phyloP scores from a whole-genome alignment of 257 asterid species.

The Rubia yunnanensis region DNA sequence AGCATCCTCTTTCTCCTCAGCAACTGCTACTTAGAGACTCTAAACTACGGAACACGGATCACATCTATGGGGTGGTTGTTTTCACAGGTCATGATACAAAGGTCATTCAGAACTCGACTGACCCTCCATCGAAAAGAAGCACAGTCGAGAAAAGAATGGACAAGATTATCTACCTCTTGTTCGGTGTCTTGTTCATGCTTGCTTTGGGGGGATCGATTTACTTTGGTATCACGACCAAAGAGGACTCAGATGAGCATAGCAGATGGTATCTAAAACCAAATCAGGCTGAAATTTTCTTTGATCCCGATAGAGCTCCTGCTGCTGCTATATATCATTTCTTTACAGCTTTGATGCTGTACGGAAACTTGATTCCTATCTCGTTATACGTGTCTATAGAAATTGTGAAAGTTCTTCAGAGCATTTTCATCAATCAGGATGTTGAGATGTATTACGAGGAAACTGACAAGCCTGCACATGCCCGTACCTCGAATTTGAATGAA shows the following conservation, averaged over 20 bases:
- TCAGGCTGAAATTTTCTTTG: conserved; percentile 44
- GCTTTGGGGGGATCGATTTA: conserved; percentile 62
- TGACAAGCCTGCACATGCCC: conserved; percentile 84
- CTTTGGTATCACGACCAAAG: conserved; percentile 58
- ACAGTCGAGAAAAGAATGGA: conserved; percentile 85
- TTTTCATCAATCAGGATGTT: conserved; percentile 67
- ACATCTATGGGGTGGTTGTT: conserved; percentile 70
- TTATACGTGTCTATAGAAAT: conserved; percentile 77
- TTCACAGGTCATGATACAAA: conserved; percentile 92
- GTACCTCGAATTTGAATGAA: conserved; percentile 86
- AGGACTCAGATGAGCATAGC: conserved; percentile 45
- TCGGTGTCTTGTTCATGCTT: conserved; percentile 49
- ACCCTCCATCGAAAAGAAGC: conserved; percentile 92
- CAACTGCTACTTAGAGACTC: conserved; percentile 80
- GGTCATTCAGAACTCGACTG: conserved; percentile 84
- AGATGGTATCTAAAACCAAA: conserved; percentile 77
- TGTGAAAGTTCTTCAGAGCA: conserved; percentile 86
- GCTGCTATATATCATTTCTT: conserved; percentile 71
- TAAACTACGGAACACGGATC: conserved; percentile 70
- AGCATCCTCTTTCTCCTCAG: conserved; percentile 67
- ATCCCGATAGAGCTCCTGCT: conserved; percentile 56
- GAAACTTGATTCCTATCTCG: conserved; percentile 77
- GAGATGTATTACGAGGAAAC: conserved; percentile 83
- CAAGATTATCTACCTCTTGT: conserved; percentile 66
- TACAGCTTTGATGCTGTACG: conserved; percentile 72